These are phyloP conservation scores for Pyracantha coccinea DNA, from an alignment of 331 rosid genomes.

Conservation along the genomic window DNA sequence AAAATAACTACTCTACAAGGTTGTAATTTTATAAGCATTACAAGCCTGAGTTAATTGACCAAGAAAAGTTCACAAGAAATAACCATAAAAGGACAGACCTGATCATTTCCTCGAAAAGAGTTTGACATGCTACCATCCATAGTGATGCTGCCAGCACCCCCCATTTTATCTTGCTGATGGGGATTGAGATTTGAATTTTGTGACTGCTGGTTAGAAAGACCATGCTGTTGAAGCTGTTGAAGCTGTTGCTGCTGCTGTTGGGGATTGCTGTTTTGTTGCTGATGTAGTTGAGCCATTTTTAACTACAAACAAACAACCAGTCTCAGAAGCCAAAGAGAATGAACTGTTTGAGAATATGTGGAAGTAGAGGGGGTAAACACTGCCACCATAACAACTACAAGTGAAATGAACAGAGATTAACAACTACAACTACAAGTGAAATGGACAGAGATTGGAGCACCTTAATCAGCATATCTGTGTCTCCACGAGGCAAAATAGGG, in stretches of 20 bases:
- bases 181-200: conserved; percentile 67
- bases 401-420: conserved; percentile 12
- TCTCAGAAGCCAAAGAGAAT: conserved; percentile 20
- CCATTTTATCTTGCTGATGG: conserved; percentile 91
- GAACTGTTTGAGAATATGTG: neutral
- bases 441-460: conserved; percentile 29
- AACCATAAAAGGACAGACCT: conserved; percentile 52
- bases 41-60: too few species aligned
- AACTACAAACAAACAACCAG: conserved; percentile 35
- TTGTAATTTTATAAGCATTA: too few species aligned
- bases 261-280: conserved; percentile 48
- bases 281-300: conserved; percentile 85
- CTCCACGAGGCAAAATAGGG: conserved; percentile 72
- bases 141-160: conserved; percentile 66
- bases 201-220: conserved; percentile 80
- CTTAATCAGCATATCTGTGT: conserved; percentile 75
- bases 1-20: too few species aligned
- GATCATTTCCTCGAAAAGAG: conserved; percentile 95
- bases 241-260: conserved; percentile 53
- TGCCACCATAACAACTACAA: neutral
- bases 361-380: neutral
- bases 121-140: conserved; percentile 90
- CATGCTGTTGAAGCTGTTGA: conserved; percentile 58
- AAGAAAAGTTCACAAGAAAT: too few species aligned
- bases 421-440: conserved; percentile 14